These are phyloP conservation scores for Globisporangium splendens DNA, from an alignment of 352 stramenopile species.

Conservation along the genomic window DNA sequence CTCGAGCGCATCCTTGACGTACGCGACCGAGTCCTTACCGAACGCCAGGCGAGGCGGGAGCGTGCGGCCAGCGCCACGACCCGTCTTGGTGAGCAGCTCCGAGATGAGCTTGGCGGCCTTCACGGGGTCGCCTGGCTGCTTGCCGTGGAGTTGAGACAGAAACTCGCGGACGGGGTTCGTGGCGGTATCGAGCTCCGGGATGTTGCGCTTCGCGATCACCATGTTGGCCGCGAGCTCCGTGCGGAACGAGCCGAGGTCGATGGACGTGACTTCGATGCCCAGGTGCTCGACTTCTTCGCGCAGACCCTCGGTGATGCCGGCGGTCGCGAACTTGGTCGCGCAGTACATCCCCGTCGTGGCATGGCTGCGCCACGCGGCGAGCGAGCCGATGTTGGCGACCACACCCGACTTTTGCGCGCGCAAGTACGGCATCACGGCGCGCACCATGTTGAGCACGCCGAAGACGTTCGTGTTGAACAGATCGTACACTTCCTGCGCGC, in stretches of 20 bases:
- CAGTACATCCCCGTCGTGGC: slow-evolving; percentile 31
- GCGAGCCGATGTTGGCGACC: slow-evolving; percentile 42
- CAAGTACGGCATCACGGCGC: slow-evolving; percentile 37
- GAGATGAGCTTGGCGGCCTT: slow-evolving; percentile 27
- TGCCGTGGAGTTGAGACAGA: slow-evolving; percentile 24
- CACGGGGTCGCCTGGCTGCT: slow-evolving; percentile 32
- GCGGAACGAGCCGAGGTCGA: slow-evolving; percentile 39
- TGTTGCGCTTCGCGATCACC: slow-evolving; percentile 16
- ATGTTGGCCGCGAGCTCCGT: slow-evolving; percentile 27
- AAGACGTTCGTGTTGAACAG: slow-evolving; percentile 51
- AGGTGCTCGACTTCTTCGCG: slow-evolving; percentile 29
- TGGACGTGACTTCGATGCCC: slow-evolving; percentile 36
- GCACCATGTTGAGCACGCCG: slow-evolving; percentile 29
- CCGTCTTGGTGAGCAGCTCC: slow-evolving; percentile 36
- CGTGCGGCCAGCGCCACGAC: slow-evolving; percentile 24
- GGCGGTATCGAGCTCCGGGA: slow-evolving; percentile 23
- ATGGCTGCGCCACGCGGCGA: slow-evolving; percentile 24
- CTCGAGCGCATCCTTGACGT: no score
- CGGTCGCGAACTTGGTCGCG: slow-evolving; percentile 41
- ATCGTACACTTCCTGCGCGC: slow-evolving; percentile 28
- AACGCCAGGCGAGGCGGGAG: slow-evolving; percentile 25
- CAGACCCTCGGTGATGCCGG: slow-evolving; percentile 27
- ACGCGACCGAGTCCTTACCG: slow-evolving; percentile 17
- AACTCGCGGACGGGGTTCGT: slow-evolving; percentile 26
- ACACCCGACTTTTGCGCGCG: slow-evolving; percentile 27